Evolutionary conservation across 176 grass and related monocot genomes (phyloP).

Genomic region (Carex pumila): DNA sequence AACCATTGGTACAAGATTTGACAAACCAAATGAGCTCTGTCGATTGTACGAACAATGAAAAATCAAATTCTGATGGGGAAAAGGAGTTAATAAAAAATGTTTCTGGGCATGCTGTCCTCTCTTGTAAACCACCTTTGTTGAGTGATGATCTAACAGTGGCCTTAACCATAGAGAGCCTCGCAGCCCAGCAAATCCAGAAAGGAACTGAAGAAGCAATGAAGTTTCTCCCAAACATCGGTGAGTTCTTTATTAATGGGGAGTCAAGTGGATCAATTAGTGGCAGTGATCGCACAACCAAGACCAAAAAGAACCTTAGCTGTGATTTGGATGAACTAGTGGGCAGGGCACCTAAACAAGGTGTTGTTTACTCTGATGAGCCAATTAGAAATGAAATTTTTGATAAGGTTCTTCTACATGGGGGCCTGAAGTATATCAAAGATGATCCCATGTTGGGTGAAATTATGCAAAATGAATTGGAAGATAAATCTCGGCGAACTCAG

Average conservation of each 20-base stretch:
- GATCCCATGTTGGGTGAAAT: slow-evolving; percentile 18
- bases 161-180: not conserved
- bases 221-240: slow-evolving; percentile 34
- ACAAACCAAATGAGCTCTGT: not conserved
- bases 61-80: not conserved
- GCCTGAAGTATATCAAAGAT: slow-evolving; percentile 16
- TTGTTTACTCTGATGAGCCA: slow-evolving; percentile 20
- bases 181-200: slow-evolving; percentile 30
- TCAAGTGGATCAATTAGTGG: not conserved
- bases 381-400: slow-evolving; percentile 38
- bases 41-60: not conserved
- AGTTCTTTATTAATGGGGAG: slow-evolving; percentile 24
- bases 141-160: not conserved
- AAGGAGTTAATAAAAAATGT: not conserved
- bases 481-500: not conserved
- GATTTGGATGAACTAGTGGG: slow-evolving; percentile 17
- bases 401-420: slow-evolving; percentile 26
- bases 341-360: slow-evolving; percentile 30
- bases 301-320: not conserved
- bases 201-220: slow-evolving; percentile 30
- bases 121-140: not conserved
- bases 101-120: not conserved
- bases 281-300: not conserved
- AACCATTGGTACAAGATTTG: not conserved
- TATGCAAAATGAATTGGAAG: slow-evolving; percentile 24